These are phyloP conservation scores for Spathaspora sp. DNA, from an alignment of 805 yeast genomes.

Conservation along the genomic window DNA sequence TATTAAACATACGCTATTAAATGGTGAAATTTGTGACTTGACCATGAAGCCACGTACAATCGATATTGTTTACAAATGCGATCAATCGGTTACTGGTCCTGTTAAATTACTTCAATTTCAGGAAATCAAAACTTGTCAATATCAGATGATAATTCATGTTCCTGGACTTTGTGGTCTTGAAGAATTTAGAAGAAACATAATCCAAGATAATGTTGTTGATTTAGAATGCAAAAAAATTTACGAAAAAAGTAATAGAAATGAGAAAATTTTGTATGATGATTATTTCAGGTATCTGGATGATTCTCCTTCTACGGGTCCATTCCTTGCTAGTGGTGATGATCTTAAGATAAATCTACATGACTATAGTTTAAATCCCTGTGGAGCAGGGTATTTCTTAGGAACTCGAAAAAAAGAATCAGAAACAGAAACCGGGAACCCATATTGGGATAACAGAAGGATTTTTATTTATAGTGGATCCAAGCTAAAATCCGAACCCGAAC, in stretches of 20 bases:
- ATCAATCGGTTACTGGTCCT: conserved; percentile 20
- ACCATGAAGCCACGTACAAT: conserved; percentile 49
- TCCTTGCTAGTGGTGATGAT: conserved; percentile 22
- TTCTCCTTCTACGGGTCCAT: conserved; percentile 4
- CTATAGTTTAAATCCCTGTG: conserved; percentile 22
- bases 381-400: conserved; percentile 30
- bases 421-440: conserved; percentile 13
- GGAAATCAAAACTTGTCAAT: conserved; percentile 58
- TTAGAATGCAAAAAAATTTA: conserved; percentile 23
- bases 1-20: conserved; percentile 31
- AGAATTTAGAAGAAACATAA: conserved; percentile 25
- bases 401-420: conserved; percentile 10
- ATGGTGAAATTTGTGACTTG: conserved; percentile 60
- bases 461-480: conserved; percentile 18
- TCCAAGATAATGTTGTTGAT: conserved; percentile 22
- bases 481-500: conserved; percentile 11
- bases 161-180: conserved; percentile 46
- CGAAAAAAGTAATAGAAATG: not conserved
- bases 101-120: conserved; percentile 34
- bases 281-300: conserved; percentile 10
- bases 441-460: conserved; percentile 20
- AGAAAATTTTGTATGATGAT: conserved; percentile 6
- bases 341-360: conserved; percentile 25
- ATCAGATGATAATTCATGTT: conserved; percentile 47
- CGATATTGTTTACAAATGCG: conserved; percentile 58